Base-by-base conservation (phyloP, 1,139 yeast genomes). In the Kodamaea anthophila region DNA sequence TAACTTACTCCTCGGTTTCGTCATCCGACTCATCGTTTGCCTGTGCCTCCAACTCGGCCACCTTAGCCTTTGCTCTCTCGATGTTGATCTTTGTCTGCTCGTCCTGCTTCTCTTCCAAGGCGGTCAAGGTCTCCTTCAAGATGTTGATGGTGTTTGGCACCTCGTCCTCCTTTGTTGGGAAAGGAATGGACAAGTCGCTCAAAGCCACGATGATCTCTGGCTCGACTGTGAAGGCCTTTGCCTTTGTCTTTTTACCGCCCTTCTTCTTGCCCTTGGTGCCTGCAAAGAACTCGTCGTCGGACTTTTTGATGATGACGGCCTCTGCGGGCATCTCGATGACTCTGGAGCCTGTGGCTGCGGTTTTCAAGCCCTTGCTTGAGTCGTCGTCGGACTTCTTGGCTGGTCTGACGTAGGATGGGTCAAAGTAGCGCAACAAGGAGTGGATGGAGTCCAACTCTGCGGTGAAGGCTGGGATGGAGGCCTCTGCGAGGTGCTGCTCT, bases 391-490 rank as follows among this genome's bases (percentile, higher is more conserved):
- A 47, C 40, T 55, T 54, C 31, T 58, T 61, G 40, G 50, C 55
- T 39, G 85, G 81, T 60, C 74, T 80, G 43, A 72, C 82, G 56
- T 77, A 81, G 26, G 78, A 56, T 43, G 94, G 94, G 53, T 86
- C 95, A 47, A 88, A 84, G 60, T 75, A 74, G 24, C 62, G 51
- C 55, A 87, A 69, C 51, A 86, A 68, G 40, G 69, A 65, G 58
- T 85, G 86, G 50, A 91, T 84, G 38, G 80, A 66, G 45, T 67
- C 70, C 47, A 85, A 77, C 60, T 86, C 91, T 28, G 62, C 62
- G 38, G 80, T 76, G 63, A 83, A 88, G 22, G 96, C 97, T 25
- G 97, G 96, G 47, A 70, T 66, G 20, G 88, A 82, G 33, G 87
- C 87, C 39, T 71, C 74, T 34, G 70, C 65, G 55, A 78, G 67